phyloP scores from a whole-genome alignment of 1,284 basidiomycete species.

The Neolentinus lepideus region DNA sequence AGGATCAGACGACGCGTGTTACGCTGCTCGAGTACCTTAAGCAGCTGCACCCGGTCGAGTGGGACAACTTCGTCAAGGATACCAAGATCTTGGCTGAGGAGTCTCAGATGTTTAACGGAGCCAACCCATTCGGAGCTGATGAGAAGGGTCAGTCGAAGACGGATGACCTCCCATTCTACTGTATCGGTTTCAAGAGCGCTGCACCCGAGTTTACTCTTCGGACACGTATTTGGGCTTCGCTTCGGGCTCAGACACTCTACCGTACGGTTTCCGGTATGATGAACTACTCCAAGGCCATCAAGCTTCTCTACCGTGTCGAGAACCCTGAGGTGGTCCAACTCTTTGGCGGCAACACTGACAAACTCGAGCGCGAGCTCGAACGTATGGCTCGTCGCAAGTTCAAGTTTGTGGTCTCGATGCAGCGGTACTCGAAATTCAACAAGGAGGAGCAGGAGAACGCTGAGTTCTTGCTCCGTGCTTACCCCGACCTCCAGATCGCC shows the following conservation, averaged over 20 bases:
- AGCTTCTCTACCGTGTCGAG: constrained; percentile 98
- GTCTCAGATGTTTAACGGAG: constrained; percentile 79
- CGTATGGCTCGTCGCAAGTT: constrained; percentile 98
- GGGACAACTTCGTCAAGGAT: constrained; percentile 99
- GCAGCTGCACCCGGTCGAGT: constrained; percentile 96
- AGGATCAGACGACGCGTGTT: constrained; percentile 92
- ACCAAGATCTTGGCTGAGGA: constrained; percentile 99
- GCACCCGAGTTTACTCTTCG: constrained; percentile 98
- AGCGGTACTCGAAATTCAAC: constrained; percentile 99
- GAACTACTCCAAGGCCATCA: constrained; percentile 99
- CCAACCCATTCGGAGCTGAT: constrained; percentile 75
- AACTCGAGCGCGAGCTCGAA: constrained; percentile 93
- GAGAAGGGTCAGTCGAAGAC: constrained; percentile 85
- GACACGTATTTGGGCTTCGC: constrained; percentile 98
- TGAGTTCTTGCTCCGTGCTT: constrained; percentile 97
- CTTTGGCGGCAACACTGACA: constrained; percentile 97
- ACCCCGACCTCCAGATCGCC: constrained; percentile 97
- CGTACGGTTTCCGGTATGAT: constrained; percentile 99
- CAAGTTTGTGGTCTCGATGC: constrained; percentile 99
- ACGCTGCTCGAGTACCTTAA: constrained; percentile 96
- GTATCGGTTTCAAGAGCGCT: constrained; percentile 98
- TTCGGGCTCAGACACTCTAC: constrained; percentile 97
- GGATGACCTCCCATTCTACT: constrained; percentile 97
- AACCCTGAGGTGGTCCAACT: constrained; percentile 98
- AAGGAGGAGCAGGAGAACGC: constrained; percentile 99